A percentile compares a stretch with the other conserved stretches of the same genome.
phyloP scores from a whole-genome alignment of 1,284 basidiomycete genomes.

The Tylopilus sp. region DNA sequence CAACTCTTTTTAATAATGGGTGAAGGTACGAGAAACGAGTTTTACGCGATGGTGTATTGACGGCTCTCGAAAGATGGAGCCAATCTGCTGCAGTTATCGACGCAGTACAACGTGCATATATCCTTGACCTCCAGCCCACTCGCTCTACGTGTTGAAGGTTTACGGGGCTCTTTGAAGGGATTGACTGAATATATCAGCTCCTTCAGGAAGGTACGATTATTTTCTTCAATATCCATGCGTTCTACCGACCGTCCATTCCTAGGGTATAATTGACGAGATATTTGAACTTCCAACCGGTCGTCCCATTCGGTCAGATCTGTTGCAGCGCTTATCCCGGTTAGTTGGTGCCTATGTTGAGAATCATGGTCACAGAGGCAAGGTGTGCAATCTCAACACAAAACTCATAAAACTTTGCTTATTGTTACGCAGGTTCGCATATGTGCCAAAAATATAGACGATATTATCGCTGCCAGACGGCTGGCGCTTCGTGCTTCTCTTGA shows the following conservation, averaged over 20 bases:
- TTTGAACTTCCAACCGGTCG: constrained; percentile 48
- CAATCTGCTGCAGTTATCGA: constrained; percentile 58
- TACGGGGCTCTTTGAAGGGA: constrained; percentile 46
- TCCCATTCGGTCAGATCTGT: constrained; percentile 43
- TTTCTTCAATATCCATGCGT: background rate
- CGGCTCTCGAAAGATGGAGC: constrained; percentile 53
- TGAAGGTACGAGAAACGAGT: constrained; percentile 48
- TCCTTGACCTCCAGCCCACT: constrained; percentile 57
- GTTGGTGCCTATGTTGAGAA: constrained; percentile 62
- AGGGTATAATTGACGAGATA: constrained; percentile 53
- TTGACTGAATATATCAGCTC: constrained; percentile 45
- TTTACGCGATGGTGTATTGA: constrained; percentile 4
- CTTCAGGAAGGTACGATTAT: constrained; percentile 48
- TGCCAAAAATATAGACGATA: constrained; percentile 43
- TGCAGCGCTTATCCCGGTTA: constrained; percentile 65
- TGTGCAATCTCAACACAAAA: constrained; percentile 26
- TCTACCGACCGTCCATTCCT: background rate
- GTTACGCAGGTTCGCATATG: constrained; percentile 52
- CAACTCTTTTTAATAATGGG: constrained; percentile 73
- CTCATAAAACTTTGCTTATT: background rate
- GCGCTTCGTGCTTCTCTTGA: constrained; percentile 50
- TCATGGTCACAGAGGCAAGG: constrained; percentile 45
- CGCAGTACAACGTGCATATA: constrained; percentile 58
- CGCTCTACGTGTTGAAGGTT: constrained; percentile 57
- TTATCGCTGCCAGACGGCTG: constrained; percentile 52